phyloP scores from a whole-genome alignment of 1,284 basidiomycete species.

The Boletus sp. region DNA sequence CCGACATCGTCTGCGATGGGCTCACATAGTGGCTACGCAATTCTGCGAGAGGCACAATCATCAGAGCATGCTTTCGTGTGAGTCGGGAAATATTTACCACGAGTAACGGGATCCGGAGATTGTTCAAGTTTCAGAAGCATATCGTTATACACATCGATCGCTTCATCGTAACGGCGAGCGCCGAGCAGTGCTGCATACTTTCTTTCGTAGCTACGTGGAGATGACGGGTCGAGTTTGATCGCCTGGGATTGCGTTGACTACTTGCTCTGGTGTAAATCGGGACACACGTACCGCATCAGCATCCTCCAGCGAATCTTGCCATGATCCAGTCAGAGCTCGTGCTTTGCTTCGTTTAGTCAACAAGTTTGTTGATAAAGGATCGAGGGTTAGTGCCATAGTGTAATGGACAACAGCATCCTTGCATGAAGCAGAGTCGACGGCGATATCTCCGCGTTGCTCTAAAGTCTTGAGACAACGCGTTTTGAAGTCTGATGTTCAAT shows the following conservation, averaged over 20 bases:
- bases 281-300: neutral
- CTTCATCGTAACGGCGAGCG: neutral
- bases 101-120: neutral
- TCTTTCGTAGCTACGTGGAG: neutral
- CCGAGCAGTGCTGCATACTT: neutral
- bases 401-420: neutral
- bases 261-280: neutral
- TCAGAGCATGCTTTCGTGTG: neutral
- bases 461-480: neutral
- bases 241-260: neutral
- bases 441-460: neutral
- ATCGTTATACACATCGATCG: no score
- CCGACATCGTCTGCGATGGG: no score
- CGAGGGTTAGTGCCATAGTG: neutral
- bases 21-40: neutral
- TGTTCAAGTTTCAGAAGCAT: no score
- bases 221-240: neutral
- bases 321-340: neutral
- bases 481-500: neutral
- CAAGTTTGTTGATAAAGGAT: neutral
- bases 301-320: constrained; percentile 1
- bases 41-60: neutral
- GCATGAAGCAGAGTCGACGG: neutral
- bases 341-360: constrained; percentile 5
- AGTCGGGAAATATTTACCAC: neutral